Conservation (phyloP, 768 basidiomycete species). For the Boletus speciosus region DNA sequence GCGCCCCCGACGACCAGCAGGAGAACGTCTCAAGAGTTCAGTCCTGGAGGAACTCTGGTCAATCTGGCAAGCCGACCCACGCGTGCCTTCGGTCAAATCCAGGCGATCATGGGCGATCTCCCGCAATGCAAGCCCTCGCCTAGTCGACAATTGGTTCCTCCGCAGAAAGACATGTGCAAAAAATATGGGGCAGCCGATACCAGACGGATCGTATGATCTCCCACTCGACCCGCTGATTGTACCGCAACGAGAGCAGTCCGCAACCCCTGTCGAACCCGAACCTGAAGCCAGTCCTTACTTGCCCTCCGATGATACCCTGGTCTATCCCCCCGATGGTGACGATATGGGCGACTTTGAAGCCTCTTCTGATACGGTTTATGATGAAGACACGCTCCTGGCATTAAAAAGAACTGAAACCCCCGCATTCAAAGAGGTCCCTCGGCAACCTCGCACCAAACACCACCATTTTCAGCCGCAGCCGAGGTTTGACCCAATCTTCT, state of each 20-base stretch:
- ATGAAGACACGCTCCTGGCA: constrained; percentile 1
- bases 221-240: constrained; percentile 1
- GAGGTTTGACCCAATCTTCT: constrained; percentile 17
- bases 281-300: not conserved
- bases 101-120: constrained; percentile 26
- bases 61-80: constrained; percentile 28
- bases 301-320: constrained; percentile 25
- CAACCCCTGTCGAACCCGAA: constrained; percentile 2
- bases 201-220: constrained; percentile 22
- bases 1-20: constrained; percentile 2
- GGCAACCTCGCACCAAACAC: not conserved
- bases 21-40: constrained; percentile 11
- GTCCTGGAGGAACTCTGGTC: constrained; percentile 27
- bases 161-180: constrained; percentile 25
- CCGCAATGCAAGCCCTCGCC: constrained; percentile 15
- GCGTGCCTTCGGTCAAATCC: constrained; percentile 28
- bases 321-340: constrained; percentile 6
- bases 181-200: constrained; percentile 18
- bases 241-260: constrained; percentile 13
- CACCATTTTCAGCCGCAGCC: not conserved
- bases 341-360: constrained; percentile 9
- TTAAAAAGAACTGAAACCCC: not conserved
- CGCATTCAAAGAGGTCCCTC: constrained; percentile 18
- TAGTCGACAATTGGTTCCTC: constrained; percentile 28
- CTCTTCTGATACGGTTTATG: constrained; percentile 24